phyloP scores from a whole-genome alignment of 129 eudicot genomes.

The Smallanthus sonchifolius region DNA sequence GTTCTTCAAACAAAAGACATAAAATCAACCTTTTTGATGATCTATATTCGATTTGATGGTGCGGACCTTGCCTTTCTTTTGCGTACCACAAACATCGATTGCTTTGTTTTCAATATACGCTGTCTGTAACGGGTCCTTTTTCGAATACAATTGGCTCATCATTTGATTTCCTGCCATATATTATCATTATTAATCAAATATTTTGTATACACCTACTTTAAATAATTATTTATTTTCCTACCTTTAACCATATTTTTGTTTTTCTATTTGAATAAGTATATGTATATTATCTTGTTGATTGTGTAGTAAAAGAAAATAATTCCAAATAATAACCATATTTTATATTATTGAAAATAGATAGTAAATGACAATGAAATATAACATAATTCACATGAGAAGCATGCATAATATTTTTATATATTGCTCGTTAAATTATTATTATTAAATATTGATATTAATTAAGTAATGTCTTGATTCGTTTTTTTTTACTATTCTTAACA shows the following conservation, averaged over 20 bases:
- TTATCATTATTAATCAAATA: not conserved
- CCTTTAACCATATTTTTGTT: not conserved
- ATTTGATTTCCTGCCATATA: not conserved
- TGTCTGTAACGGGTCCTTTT: not conserved
- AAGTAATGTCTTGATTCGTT: too few species aligned
- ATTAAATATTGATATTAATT: too few species aligned
- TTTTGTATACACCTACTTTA: too few species aligned
- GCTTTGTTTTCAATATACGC: conserved; percentile 20
- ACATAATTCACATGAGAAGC: not conserved
- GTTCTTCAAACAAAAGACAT: conserved; percentile 10
- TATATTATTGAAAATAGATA: not conserved
- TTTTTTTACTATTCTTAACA: too few species aligned
- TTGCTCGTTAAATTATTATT: too few species aligned
- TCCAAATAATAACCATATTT: not conserved
- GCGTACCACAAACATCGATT: not conserved
- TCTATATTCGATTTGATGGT: conserved; percentile 23
- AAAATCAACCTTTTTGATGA: conserved; percentile 19
- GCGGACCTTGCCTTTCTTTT: conserved; percentile 25
- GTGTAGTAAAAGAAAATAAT: not conserved
- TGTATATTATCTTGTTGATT: not conserved
- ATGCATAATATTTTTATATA: too few species aligned
- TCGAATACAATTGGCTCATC: not conserved
- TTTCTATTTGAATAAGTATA: not conserved
- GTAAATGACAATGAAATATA: not conserved
- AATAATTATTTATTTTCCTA: not conserved